Evolutionary conservation across 768 basidiomycete species (phyloP).

Genomic region (Podaxis sp.): DNA sequence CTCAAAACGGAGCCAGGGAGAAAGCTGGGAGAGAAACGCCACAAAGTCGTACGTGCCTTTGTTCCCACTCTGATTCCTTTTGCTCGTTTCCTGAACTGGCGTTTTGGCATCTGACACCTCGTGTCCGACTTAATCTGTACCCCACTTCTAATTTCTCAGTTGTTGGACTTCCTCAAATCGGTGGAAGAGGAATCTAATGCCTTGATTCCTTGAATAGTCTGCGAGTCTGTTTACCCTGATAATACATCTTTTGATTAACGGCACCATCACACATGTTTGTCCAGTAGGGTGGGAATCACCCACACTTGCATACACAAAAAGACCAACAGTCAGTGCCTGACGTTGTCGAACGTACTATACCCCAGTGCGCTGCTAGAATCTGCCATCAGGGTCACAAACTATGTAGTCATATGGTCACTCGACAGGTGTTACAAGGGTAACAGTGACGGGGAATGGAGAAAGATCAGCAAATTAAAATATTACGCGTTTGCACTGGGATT

Average conservation of each 20-base stretch:
- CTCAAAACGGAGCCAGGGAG: conserved; percentile 78
- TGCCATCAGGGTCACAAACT: neutral
- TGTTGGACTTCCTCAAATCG: conserved; percentile 57
- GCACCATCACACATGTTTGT: neutral
- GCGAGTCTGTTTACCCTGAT: neutral
- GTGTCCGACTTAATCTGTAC: neutral
- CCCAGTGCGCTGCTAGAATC: neutral
- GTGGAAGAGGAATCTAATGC: conserved; percentile 50
- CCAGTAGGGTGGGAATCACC: neutral
- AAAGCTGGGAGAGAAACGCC: conserved; percentile 63
- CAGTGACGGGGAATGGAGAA: conserved; percentile 7
- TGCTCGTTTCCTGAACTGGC: neutral
- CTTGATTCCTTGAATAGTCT: neutral
- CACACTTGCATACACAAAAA: neutral
- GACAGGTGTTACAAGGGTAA: neutral
- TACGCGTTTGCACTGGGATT: neutral
- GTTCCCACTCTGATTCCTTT: neutral
- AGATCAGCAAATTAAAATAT: neutral
- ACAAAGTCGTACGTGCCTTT: conserved; percentile 50
- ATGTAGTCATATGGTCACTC: neutral
- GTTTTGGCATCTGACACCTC: neutral
- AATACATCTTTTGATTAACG: neutral
- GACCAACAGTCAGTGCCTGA: conserved; percentile 3
- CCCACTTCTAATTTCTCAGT: conserved; percentile 30
- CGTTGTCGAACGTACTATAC: neutral